Base-by-base conservation (phyloP, 2,329 filamentous ascomycete species). In the Penicillium fuscoglaucum region DNA sequence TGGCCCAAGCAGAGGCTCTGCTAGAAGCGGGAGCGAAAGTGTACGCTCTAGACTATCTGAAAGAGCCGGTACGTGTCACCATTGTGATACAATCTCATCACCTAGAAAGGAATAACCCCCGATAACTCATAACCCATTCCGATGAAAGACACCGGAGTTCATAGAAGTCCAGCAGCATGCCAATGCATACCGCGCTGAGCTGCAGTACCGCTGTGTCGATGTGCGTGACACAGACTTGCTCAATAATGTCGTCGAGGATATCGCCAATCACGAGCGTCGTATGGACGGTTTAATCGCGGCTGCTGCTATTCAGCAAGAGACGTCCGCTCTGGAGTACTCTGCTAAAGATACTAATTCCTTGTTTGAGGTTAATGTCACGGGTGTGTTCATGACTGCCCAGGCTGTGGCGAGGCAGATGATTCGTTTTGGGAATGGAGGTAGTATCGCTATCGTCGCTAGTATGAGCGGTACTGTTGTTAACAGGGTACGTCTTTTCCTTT, bases 211-310 rank as follows among this genome's bases (percentile, higher is more conserved):
- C 68, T 85, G 87, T 63, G 84, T 92, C 59, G 91, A 96, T 71
- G 90, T 96, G 19, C 85, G 90, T 24, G 86, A 93, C 69, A 86
- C 88, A 19, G 78, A 81, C 3, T 74, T 80, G 35, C 81, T 96
- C 45, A 88, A 93, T 72, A 79, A 78, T 40, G 82, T 90, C 52
- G 81, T 96, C 48, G 80, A 83, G 62, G 80, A 78, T 12, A 95
- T 96, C 63, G 90, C 86, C 13, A 80, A 86, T 49, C 76, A 83
- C 60, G 84, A 91, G 63, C 87, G 88, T 8, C 84, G 88, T 15
- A 76, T 96, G 59, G 91, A 96, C 70, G 92, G 92, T 0, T 77
- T 96, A 55, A 85, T 96, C 45, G 87, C 87, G 0, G 87, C 87
- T 0, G 88, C 88, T 0, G 88, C 86, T 0, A 78, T 85, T 40